Evolutionary conservation across 768 basidiomycete species (phyloP), one percentile per base, ranked within the genome.

Genomic region (Pleurotus eryngii): DNA sequence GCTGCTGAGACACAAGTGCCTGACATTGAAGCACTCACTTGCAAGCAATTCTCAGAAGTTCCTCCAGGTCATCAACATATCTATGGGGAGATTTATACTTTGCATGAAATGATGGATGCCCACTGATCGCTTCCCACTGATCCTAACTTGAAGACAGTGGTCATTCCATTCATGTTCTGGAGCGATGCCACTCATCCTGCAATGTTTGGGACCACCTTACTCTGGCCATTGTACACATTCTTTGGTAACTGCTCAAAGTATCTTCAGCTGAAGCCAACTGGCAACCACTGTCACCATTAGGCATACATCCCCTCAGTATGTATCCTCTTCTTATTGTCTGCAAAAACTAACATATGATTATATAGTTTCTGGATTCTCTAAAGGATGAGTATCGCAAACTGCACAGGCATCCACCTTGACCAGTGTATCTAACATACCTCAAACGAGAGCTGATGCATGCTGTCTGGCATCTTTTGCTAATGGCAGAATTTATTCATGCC

Each of bases 181-280:
- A 70, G 69, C 0, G 70, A 71, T 49, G 49, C 63, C 0, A 71
- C 70, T 8, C 64, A 67, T 45, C 61, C 69, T 4, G 55, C 66
- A 0, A 54, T 39, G 4, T 71, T 71, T 46, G 69, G 69, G 4
- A 55, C 26, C 35, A 64, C 64, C 1, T 58, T 61, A 0, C 56
- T 70, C 4, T 75, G 72, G 74, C 74, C 74, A 3, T 22, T 70
- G 0, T 76, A 75, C 47, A 55, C 68, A 0, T 70, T 62, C 35
- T 69, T 74, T 39, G 74, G 71, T 0, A 68, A 68, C 37, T 56
- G 63, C 5, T 73, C 74, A 2, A 77, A 76, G 49, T 74, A 76
- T 49, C 57, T 45, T 0, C 63, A 67, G 0, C 54, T 56, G 0
- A 63, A 64, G 12, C 71, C 70, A 0, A 55, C 57, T 1, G 40